Evolutionary conservation across 345 rosid genomes (phyloP).

Genomic region (Trapa incisa): DNA sequence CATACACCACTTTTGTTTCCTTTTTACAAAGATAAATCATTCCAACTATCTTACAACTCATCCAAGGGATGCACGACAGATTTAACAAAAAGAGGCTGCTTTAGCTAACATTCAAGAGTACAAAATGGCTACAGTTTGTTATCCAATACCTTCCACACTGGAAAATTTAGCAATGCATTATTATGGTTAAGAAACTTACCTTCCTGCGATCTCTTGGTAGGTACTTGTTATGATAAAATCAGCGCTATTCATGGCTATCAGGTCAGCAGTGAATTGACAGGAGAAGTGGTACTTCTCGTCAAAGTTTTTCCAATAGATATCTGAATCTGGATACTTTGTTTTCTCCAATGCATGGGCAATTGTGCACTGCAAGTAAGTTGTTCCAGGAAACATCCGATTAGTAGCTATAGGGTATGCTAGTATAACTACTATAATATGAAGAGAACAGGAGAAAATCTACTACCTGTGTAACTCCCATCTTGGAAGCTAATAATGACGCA

Average conservation of each 20-base stretch:
- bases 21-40: no score
- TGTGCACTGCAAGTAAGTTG: constrained; percentile 54
- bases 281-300: constrained; percentile 94
- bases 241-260: constrained; percentile 91
- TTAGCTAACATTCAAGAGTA: no score
- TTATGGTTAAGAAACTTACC: constrained; percentile 43
- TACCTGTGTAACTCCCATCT: constrained; percentile 93
- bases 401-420: neutral
- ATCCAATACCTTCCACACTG: no score
- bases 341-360: constrained; percentile 99
- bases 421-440: neutral
- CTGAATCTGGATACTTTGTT: constrained; percentile 98
- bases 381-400: neutral
- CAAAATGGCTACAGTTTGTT: neutral
- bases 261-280: constrained; percentile 94
- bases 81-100: no score
- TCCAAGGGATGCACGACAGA: no score
- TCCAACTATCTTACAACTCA: no score
- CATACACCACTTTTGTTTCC: no score
- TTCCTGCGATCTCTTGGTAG: constrained; percentile 96
- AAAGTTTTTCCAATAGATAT: constrained; percentile 90
- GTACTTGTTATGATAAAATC: constrained; percentile 98
- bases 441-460: neutral
- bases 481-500: constrained; percentile 80
- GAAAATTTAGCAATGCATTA: neutral